phyloP scores from a whole-genome alignment of 2,329 filamentous ascomycete species.

The Neopestalotiopsis clavispora region DNA sequence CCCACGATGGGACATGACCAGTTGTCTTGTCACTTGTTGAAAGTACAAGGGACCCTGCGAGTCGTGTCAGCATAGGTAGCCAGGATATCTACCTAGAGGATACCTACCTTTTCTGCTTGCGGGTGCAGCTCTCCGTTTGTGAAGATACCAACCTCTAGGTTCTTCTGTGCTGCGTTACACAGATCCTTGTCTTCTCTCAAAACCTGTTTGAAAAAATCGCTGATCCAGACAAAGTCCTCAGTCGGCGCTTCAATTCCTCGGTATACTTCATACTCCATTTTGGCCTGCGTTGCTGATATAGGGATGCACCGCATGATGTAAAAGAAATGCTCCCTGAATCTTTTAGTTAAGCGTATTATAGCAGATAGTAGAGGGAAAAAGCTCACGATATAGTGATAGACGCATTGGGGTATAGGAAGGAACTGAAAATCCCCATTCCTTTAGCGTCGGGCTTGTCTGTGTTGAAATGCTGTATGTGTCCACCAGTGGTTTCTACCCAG shows the following conservation, averaged over 20 bases:
- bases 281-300: conserved; percentile 50
- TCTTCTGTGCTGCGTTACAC: conserved; percentile 62
- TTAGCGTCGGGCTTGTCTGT: conserved; percentile 51
- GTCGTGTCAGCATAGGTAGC: background rate
- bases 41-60: conserved; percentile 52
- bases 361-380: background rate
- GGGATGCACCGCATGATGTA: conserved; percentile 68
- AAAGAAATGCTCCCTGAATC: conserved; percentile 61
- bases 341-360: background rate
- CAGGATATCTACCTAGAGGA: background rate
- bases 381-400: conserved; percentile 55
- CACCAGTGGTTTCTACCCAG: conserved; percentile 52
- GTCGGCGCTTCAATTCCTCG: conserved; percentile 63
- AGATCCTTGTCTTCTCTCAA: conserved; percentile 69
- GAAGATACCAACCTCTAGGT: conserved; percentile 65
- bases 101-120: conserved; percentile 57
- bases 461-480: conserved; percentile 56
- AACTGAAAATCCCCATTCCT: conserved; percentile 50
- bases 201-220: conserved; percentile 65
- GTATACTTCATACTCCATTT: conserved; percentile 68
- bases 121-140: conserved; percentile 68
- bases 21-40: conserved; percentile 55
- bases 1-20: conserved; percentile 51
- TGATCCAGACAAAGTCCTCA: conserved; percentile 60
- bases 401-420: conserved; percentile 57